These are phyloP conservation scores for Primulina huaijiensis DNA, from an alignment of 257 asterid genomes.

Conservation along the genomic window DNA sequence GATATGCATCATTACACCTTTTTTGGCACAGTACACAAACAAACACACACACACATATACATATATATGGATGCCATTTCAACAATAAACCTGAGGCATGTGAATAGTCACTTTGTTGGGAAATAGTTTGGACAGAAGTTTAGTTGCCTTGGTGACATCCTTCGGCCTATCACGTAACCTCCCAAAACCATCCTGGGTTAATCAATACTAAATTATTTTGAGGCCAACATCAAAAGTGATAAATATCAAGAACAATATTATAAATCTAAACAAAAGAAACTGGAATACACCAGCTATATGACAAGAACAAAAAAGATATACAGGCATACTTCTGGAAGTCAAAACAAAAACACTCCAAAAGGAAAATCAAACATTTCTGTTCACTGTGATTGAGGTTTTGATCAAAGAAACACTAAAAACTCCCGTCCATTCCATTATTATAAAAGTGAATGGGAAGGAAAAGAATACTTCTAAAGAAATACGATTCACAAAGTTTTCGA, in stretches of 20 bases:
- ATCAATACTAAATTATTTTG: slow-evolving; percentile 22
- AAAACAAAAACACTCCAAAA: background rate
- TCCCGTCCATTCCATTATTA: background rate
- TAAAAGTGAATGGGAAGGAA: background rate
- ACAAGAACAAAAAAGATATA: slow-evolving; percentile 20
- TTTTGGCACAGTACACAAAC: background rate
- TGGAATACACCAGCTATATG: slow-evolving; percentile 16
- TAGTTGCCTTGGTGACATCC: slow-evolving; percentile 75
- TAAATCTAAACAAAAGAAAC: slow-evolving; percentile 9
- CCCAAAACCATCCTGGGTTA: slow-evolving; percentile 74
- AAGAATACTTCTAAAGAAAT: background rate
- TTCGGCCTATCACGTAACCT: slow-evolving; percentile 72
- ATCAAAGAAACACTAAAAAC: background rate
- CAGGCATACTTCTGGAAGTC: slow-evolving; percentile 1
- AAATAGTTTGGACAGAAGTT: slow-evolving; percentile 71
- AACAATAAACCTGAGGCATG: slow-evolving; percentile 65
- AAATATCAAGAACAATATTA: slow-evolving; percentile 7
- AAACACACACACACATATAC: too few relatives aligned
- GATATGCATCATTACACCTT: slow-evolving; percentile 26
- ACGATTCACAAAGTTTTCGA: slow-evolving; percentile 12
- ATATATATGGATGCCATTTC: background rate
- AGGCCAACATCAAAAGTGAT: slow-evolving; percentile 21
- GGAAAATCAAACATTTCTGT: background rate
- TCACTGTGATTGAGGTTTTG: background rate
- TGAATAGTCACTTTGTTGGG: slow-evolving; percentile 86